Evolutionary conservation across 768 basidiomycete genomes (phyloP), one percentile per base, ranked within the genome.

Genomic region (Russula foetens): DNA sequence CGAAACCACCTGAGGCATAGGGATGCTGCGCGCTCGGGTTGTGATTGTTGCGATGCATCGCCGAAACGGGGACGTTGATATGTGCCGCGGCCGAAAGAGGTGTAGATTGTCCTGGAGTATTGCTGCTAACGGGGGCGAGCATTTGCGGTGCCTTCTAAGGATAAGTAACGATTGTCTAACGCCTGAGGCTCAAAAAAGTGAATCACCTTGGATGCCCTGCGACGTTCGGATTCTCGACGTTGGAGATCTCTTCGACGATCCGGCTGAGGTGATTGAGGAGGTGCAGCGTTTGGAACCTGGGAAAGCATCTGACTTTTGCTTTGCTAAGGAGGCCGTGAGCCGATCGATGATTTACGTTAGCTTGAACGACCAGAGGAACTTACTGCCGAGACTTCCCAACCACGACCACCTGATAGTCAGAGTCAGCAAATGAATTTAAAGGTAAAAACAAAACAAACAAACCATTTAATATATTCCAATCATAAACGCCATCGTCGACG

Each of bases 391-490:
- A 81, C 81, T 74, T 98, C 94, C 95, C 95, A 98, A 55, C 96
- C 96, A 75, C 90, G 90, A 49, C 94, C 95, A 66, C 85, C 88
- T 90, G 67, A 7, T 24, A 31, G 17, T 50, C 11, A 56, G 11
- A 4, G 28, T 57, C 1, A 41, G n/a, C 14, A 21, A 4, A 44
- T 17, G 33, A 12, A 7, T 15, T 41, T 7, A 52, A 55, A 50
- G 19, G 11, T 15, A 38, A 33, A 53, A n/a, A 45, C 52, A 19
- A 28, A 35, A 47, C 53, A 31, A 58, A 50, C 38, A 24, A 15
- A 88, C 88, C 85, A 69, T 98, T 94, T 53, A 98, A 75, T 61
- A 87, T 66, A 76, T 96, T 97, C 97, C 97, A 99, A 72, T 99
- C 97, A 73, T 90, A 98, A 33, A 93, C 80, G 21, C 88, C 88